Percentiles rank a stretch among this genome's conserved stretches.
Conservation (phyloP, 441 rosid genomes). For the Bruguiera hainesii region DNA sequence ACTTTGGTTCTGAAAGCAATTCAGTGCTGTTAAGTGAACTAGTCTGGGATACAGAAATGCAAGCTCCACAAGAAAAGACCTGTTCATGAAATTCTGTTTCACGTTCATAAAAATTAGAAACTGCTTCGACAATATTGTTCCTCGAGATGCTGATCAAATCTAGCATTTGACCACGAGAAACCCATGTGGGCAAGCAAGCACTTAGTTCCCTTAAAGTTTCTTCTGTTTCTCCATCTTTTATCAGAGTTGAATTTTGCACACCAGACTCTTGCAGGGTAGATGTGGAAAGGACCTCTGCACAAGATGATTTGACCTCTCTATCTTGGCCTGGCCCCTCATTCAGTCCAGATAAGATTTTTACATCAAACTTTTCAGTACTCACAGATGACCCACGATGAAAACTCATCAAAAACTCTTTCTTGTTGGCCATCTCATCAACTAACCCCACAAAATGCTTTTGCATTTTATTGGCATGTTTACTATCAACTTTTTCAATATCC, state of each 20-base stretch:
- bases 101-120: conserved; percentile 67
- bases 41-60: conserved; percentile 28
- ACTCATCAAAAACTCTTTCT: conserved; percentile 60
- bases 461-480: conserved; percentile 59
- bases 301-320: conserved; percentile 26
- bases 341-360: conserved; percentile 16
- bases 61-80: conserved; percentile 27
- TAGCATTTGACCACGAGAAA: conserved; percentile 55
- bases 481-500: conserved; percentile 70
- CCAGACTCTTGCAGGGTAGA: conserved; percentile 25
- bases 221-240: conserved; percentile 38
- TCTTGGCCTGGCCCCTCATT: conserved; percentile 24
- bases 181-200: conserved; percentile 72
- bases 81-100: conserved; percentile 70
- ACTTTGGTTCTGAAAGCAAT: conserved; percentile 28
- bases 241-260: conserved; percentile 21
- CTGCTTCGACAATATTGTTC: conserved; percentile 60
- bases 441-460: conserved; percentile 69
- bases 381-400: conserved; percentile 36
- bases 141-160: conserved; percentile 49
- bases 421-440: conserved; percentile 81
- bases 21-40: conserved; percentile 24
- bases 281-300: conserved; percentile 17
- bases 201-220: conserved; percentile 50
- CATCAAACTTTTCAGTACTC: conserved; percentile 30